Base-by-base conservation (phyloP, 1,284 basidiomycete genomes). In the Cutaneotrichosporon arboriforme region DNA sequence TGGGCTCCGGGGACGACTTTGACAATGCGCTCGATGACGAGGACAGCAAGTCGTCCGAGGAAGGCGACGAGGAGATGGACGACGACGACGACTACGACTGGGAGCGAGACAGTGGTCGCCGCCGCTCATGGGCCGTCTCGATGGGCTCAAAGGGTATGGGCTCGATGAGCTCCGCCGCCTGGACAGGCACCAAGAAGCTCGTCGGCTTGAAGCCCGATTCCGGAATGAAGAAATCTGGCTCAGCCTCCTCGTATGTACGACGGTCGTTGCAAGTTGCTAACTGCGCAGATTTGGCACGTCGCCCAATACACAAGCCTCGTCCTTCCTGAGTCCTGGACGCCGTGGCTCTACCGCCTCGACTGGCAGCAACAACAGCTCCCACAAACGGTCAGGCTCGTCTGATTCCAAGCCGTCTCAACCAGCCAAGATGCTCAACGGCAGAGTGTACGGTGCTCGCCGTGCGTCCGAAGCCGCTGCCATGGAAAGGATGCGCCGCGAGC, bases 351-450 rank as follows among this genome's bases (percentile, higher is more conserved):
- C 44, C 9, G 34, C n/a, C 23, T 26, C 33, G 21, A 45, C 43
- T 4, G 43, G 38, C 4, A n/a, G 44, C 26, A 39, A 51, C 46
- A 43, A 33, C 46, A 34, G 33, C 33, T 46, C 42, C 15, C 40
- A 34, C 49, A n/a, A 31, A n/a, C 42, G 34, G 12, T 23, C 45
- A 17, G 40, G 40, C 18, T 50, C 49, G 18, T 23, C n/a, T 10
- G 49, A 33, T 4, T 15, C 41, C 35, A 53, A 65, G 7, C 62
- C 26, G 7, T 5, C 26, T n/a, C n/a, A n/a, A 10, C 26, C 64
- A 2, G 70, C 72, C 35, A 61, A 59, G 50, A 70, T 76, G 67
- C 66, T 76, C 46, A 76, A 76, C 57, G 74, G 74, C 0, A 57
- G 74, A 17, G 70, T 76, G 4, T 76, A 76, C 50, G 74, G 74